These are phyloP conservation scores for Penicillium hesseltinei DNA, from an alignment of 2,329 filamentous ascomycete genomes.

Conservation along the genomic window DNA sequence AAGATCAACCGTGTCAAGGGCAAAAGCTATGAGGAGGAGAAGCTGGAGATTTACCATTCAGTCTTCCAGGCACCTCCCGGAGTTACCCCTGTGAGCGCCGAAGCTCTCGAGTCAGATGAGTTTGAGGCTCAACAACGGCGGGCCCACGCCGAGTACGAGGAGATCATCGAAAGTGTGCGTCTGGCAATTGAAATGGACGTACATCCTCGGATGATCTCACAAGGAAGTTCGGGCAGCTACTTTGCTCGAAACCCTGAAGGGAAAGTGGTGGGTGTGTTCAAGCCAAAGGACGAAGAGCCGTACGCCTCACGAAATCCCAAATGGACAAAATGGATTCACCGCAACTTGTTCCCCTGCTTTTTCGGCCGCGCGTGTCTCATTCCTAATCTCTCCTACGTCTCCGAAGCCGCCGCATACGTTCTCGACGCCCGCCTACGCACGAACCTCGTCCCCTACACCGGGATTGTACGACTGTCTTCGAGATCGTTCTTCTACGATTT, in stretches of 20 bases:
- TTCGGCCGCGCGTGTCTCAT: slow-evolving; percentile 95
- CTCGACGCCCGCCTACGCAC: slow-evolving; percentile 87
- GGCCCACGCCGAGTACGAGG: slow-evolving; percentile 79
- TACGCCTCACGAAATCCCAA: slow-evolving; percentile 97
- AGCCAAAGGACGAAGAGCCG: slow-evolving; percentile 97
- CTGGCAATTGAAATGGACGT: slow-evolving; percentile 84
- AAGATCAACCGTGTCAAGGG: slow-evolving; percentile 78
- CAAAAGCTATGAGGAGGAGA: slow-evolving; percentile 73
- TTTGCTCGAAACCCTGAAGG: slow-evolving; percentile 90
- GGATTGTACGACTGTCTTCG: slow-evolving; percentile 88
- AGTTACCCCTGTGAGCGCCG: slow-evolving; percentile 73
- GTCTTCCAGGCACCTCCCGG: slow-evolving; percentile 94
- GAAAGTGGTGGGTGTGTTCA: slow-evolving; percentile 96
- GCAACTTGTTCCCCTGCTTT: slow-evolving; percentile 95
- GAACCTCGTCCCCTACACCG: slow-evolving; percentile 92
- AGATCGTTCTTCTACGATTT: slow-evolving; percentile 98
- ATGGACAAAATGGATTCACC: slow-evolving; percentile 99
- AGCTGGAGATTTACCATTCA: slow-evolving; percentile 92
- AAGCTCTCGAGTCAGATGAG: slow-evolving; percentile 62
- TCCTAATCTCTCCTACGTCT: slow-evolving; percentile 95
- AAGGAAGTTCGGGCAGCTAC: slow-evolving; percentile 96
- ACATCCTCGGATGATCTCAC: slow-evolving; percentile 93
- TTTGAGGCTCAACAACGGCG: slow-evolving; percentile 61
- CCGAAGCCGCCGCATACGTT: slow-evolving; percentile 94
- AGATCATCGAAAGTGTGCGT: slow-evolving; percentile 84